Evolutionary conservation across 192 early-diverging fungal species (phyloP).

Genomic region (Chytriomyces hyalinus): DNA sequence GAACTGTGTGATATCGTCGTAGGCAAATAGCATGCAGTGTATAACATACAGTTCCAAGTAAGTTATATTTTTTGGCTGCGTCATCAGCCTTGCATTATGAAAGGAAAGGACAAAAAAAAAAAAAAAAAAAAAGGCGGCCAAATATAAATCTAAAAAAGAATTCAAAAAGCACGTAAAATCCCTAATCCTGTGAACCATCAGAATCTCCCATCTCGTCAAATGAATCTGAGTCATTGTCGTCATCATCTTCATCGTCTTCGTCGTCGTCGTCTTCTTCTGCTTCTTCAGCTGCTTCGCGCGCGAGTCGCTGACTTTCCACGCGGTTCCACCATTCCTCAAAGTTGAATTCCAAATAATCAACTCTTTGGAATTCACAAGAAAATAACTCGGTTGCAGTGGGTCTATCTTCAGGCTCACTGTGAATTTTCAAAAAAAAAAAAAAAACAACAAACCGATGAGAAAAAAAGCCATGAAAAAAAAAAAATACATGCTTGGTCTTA

Average conservation of each 20-base stretch:
- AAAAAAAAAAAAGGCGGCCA: too few species aligned
- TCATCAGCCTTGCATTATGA: too few species aligned
- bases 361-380: constrained; percentile 66
- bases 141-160: too few species aligned
- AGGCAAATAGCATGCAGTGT: too few species aligned
- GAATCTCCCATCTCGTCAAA: too few species aligned
- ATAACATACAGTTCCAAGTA: too few species aligned
- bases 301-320: background rate
- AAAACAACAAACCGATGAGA: background rate
- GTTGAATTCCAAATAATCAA: constrained; percentile 28
- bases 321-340: constrained; percentile 15
- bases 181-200: too few species aligned
- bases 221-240: too few species aligned
- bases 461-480: constrained; percentile 1
- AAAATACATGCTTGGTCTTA: constrained; percentile 51
- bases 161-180: too few species aligned
- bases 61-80: too few species aligned
- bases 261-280: background rate
- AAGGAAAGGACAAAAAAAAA: too few species aligned
- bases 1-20: too few species aligned
- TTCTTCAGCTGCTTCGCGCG: background rate
- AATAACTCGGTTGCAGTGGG: constrained; percentile 78
- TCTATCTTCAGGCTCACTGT: constrained; percentile 74
- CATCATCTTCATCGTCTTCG: background rate
- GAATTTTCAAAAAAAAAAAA: background rate